A percentile compares a stretch with the other conserved stretches of the same genome.
These are phyloP conservation scores for Fraxinus baroniana DNA, from an alignment of 305 asterid species.

Conservation along the genomic window DNA sequence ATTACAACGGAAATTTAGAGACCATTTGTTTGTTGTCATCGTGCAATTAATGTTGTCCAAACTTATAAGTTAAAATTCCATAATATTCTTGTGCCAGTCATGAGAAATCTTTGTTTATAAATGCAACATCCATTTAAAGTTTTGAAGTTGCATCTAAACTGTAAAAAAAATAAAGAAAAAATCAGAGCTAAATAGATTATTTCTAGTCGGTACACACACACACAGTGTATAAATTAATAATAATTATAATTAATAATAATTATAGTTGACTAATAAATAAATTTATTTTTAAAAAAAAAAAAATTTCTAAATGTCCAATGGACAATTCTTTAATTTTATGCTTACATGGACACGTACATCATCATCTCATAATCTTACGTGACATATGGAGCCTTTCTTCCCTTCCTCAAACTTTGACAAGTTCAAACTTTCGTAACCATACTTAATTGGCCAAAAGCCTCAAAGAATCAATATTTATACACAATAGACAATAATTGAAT, in stretches of 20 bases:
- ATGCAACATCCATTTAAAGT: background rate
- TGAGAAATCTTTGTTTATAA: background rate
- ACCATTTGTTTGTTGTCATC: background rate
- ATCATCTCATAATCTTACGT: background rate
- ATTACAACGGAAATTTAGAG: no score
- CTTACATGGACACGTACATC: background rate
- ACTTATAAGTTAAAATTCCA: background rate
- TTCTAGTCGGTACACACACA: background rate
- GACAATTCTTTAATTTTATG: background rate
- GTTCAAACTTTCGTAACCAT: constrained; percentile 38
- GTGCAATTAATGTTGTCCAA: background rate
- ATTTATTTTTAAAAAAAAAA: background rate
- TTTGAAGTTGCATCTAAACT: background rate
- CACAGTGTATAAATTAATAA: no score
- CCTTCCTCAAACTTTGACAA: constrained; percentile 39
- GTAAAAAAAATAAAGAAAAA: background rate
- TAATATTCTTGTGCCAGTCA: background rate
- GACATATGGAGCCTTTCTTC: background rate
- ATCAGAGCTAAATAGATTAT: background rate
- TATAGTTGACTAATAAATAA: background rate
- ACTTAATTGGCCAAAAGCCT: constrained; percentile 34
- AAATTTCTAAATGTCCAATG: background rate
- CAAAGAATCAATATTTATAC: background rate
- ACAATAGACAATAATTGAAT: constrained; percentile 24
- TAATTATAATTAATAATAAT: no score